phyloP scores from a whole-genome alignment of 148 eudicot species.

The Fagopyrum tataricum region DNA sequence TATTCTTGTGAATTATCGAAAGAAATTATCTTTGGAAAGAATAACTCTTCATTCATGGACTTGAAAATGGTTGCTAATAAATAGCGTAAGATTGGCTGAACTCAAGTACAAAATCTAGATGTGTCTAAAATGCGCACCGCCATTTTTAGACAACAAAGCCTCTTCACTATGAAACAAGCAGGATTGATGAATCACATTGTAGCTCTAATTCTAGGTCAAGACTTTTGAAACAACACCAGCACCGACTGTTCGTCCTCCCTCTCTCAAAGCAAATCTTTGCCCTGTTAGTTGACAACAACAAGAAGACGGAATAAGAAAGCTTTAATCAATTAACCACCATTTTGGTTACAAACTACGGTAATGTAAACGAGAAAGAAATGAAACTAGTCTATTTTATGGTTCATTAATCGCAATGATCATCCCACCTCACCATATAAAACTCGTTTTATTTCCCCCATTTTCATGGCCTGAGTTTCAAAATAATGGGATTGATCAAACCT shows the following conservation, averaged over 20 bases:
- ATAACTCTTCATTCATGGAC: not conserved
- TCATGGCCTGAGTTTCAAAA: too few relatives aligned
- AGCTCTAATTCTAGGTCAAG: constrained; percentile 21
- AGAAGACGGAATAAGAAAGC: not conserved
- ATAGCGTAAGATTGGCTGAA: not conserved
- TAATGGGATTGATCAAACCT: too few relatives aligned
- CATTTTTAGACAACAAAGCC: not conserved
- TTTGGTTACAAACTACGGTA: too few relatives aligned
- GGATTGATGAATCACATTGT: not conserved
- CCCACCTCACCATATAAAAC: too few relatives aligned
- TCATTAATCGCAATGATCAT: too few relatives aligned
- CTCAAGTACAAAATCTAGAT: not conserved
- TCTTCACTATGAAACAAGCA: not conserved
- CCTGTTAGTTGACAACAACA: constrained; percentile 36
- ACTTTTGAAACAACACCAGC: constrained; percentile 89
- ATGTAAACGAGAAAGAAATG: too few relatives aligned
- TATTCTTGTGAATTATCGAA: not conserved
- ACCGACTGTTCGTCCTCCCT: constrained; percentile 83
- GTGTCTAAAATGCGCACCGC: not conserved
- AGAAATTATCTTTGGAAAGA: not conserved
- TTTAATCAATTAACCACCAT: not conserved
- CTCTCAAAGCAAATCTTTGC: constrained; percentile 91
- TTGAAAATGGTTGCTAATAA: not conserved
- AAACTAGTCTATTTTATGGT: too few relatives aligned
- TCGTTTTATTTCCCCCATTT: too few relatives aligned